Evolutionary conservation across 2,329 filamentous ascomycete species (phyloP), one percentile per base, ranked within the genome.

Genomic region (Fusarium siculi): DNA sequence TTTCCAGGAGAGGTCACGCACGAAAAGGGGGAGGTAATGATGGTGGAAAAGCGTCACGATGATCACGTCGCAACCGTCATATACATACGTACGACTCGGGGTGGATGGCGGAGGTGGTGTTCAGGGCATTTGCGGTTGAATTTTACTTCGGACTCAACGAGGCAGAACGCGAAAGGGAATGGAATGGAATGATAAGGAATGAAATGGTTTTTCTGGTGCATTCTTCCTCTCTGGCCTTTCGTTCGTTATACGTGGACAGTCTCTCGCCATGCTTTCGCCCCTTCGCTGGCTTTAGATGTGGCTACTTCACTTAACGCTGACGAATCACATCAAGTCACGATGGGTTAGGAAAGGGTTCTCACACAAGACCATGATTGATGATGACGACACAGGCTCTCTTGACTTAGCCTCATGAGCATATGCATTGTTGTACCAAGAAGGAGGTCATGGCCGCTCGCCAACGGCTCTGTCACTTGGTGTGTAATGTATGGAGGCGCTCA

Each of bases 231-330:
- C 55, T 56, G 69, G 60, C 68, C 70, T 67, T 61, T 58, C 42
- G 23, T 60, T 68, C 42, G 21, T 60, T 68, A 60, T 40, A 49
- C 36, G 58, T 47, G 42, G 68, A 56, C 63, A 68, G 74, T 55
- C 68, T 77, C 63, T 76, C 68, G 72, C 52, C 57, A 64, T 73
- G 60, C 58, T 64, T 57, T 55, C 52, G 60, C 42, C 65, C 30
- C 49, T 70, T 72, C 49, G 73, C 74, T 74, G 74, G 74, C 58
- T 63, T 72, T 65, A 66, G 74, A 77, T 71, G 76, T 59, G 70
- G 53, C 66, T 32, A 44, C n/a, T 25, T 57, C 23, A 28, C 28
- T 28, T 34, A 36, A 57, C n/a, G 54, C 55, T 67, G 47, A 49
- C 58, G 52, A 66, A 60, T 63, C 47, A 54, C 32, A 64, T 50